Percentiles rank a stretch among this genome's conserved stretches.
phyloP scores from a whole-genome alignment of 2,329 filamentous ascomycete genomes.

The Cytospora mali region DNA sequence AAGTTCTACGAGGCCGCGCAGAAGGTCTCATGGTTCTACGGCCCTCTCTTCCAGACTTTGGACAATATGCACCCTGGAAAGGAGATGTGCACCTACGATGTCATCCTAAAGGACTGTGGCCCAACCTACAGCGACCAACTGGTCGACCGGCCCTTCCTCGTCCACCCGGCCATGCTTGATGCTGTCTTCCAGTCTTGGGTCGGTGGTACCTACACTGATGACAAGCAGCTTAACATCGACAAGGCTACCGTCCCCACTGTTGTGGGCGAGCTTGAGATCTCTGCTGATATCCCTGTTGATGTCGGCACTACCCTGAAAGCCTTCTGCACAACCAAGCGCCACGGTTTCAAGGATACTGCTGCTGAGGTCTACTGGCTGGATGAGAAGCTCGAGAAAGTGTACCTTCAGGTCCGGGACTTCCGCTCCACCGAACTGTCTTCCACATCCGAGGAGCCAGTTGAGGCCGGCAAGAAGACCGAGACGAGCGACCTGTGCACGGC shows the following conservation, averaged over 20 bases:
- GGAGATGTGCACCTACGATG: constrained; percentile 40
- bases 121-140: constrained; percentile 55
- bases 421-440: constrained; percentile 23
- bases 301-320: constrained; percentile 22
- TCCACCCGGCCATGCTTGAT: constrained; percentile 61
- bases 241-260: constrained; percentile 22
- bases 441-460: constrained; percentile 19
- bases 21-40: constrained; percentile 40
- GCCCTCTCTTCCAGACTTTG: constrained; percentile 53
- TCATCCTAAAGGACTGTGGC: constrained; percentile 52
- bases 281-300: constrained; percentile 18
- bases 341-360: constrained; percentile 22
- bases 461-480: constrained; percentile 25
- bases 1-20: constrained; percentile 24
- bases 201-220: constrained; percentile 22
- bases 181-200: constrained; percentile 50
- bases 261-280: constrained; percentile 23
- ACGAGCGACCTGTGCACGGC: constrained; percentile 13
- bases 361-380: constrained; percentile 22
- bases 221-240: constrained; percentile 25
- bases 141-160: constrained; percentile 52
- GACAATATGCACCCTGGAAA: constrained; percentile 38
- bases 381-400: constrained; percentile 17
- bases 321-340: constrained; percentile 23
- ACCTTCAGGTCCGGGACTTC: constrained; percentile 22